Base-by-base conservation (phyloP, 345 rosid genomes). In the Salix caprea region DNA sequence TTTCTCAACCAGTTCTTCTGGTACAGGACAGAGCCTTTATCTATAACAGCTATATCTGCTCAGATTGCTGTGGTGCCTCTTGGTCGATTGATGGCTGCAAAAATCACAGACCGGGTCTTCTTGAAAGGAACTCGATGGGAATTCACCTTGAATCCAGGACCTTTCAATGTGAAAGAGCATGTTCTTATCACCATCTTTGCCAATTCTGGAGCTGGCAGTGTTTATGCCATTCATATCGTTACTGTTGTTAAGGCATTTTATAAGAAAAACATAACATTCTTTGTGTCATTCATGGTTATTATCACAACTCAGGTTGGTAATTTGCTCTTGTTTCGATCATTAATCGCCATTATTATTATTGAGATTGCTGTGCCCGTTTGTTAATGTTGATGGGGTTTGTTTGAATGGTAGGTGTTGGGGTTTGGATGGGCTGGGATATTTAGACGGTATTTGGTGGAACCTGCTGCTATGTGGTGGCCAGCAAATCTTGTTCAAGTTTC, bases 391-490 rank as follows among this genome's bases (percentile, higher is more conserved):
- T 1, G 74, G 82, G 72, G 75, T 14, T 46, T 75, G 54, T 73
- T 80, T 87, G 90, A 89, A 82, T 84, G 91, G 75, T 88, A 94
- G 98, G 95, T 96, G 67, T 68, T 96, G 87, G 99, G 99, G 44
- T 96, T 93, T 78, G 99, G 99, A 46, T 96, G 99, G 99, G 99
- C 99, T 19, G 99, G 98, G 37, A 93, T 96, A 64, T 93, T 91
- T 78, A 84, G 99, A 46, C 89, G 83, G 79, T 92, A 91, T 70
- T 85, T 96, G 6, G 98, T 96, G 71, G 99, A 96, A 84, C 99
- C 99, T 28, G 94, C 97, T 61, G 95, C 93, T 4, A 96, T 96
- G 99, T 96, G 99, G 99, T 96, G 99, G 99, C 99, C 99, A 30
- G 92, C 96, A 39, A 96, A 96, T 84, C 97, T 96, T 62, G 99